Conservation (phyloP, 2,329 filamentous ascomycete species). For the Xylaria sp. region DNA sequence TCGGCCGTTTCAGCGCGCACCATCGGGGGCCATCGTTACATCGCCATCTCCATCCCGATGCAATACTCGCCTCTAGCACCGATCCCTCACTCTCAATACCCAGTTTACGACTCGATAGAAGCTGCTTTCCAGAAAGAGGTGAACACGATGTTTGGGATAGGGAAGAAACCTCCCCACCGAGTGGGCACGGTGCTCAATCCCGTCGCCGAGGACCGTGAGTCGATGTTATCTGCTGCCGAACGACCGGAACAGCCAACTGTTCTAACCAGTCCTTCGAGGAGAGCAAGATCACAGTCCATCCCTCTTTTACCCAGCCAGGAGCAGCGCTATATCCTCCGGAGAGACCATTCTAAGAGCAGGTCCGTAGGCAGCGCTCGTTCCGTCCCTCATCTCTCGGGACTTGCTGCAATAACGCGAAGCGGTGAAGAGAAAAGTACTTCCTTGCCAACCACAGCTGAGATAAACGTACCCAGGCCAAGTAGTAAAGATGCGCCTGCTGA, state of each 20-base stretch:
- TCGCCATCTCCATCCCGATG: conserved; percentile 70
- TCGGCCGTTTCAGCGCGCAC: conserved; percentile 66
- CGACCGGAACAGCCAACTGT: conserved; percentile 28
- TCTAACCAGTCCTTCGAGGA: conserved; percentile 34
- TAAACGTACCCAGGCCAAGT: neutral
- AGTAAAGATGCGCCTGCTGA: neutral
- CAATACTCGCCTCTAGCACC: conserved; percentile 59
- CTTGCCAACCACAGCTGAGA: neutral
- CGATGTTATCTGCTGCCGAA: conserved; percentile 38
- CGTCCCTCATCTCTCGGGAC: neutral
- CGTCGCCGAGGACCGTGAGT: conserved; percentile 53
- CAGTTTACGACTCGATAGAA: conserved; percentile 37
- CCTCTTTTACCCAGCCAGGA: conserved; percentile 37
- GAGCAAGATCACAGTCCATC: conserved; percentile 32
- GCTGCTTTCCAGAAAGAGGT: conserved; percentile 37
- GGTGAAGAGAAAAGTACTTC: neutral
- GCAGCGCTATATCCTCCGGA: conserved; percentile 31
- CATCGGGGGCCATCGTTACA: conserved; percentile 64
- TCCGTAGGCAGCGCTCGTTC: conserved; percentile 14
- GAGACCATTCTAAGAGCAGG: conserved; percentile 12
- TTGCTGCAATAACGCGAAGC: neutral
- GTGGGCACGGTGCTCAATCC: conserved; percentile 51
- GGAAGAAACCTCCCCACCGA: conserved; percentile 34
- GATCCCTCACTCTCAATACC: conserved; percentile 43
- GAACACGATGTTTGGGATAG: conserved; percentile 35